Conservation (phyloP, 768 basidiomycete species). For the Psilocybe tampanensis region DNA sequence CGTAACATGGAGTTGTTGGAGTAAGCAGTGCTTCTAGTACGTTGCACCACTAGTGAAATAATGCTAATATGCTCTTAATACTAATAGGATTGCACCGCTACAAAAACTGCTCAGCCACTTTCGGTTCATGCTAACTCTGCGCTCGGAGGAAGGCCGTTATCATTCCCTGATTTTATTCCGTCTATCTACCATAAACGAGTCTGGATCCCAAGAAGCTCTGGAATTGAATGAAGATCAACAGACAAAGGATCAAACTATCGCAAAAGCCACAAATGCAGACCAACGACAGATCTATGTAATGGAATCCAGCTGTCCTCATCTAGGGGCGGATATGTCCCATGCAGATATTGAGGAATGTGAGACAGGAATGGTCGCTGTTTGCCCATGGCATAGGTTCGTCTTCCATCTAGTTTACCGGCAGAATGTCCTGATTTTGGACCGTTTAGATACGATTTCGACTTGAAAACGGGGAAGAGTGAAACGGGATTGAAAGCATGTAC, state of each 20-base stretch:
- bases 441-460: constrained; percentile 71
- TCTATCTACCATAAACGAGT: constrained; percentile 39
- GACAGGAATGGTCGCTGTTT: constrained; percentile 61
- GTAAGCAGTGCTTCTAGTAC: constrained; percentile 17
- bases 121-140: constrained; percentile 59
- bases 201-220: not conserved
- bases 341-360: constrained; percentile 78
- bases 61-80: not conserved
- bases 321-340: constrained; percentile 80
- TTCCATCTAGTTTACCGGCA: not conserved
- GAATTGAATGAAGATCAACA: not conserved
- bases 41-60: not conserved
- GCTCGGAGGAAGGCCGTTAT: constrained; percentile 60
- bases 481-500: constrained; percentile 73
- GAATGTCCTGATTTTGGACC: not conserved
- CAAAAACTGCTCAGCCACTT: constrained; percentile 52
- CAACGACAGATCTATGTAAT: constrained; percentile 68
- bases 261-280: constrained; percentile 8
- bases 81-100: constrained; percentile 45
- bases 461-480: constrained; percentile 70
- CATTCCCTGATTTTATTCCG: constrained; percentile 69
- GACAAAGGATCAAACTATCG: not conserved
- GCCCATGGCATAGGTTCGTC: constrained; percentile 72
- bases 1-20: constrained; percentile 21
- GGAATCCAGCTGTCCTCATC: constrained; percentile 81